A percentile compares a stretch with the other conserved stretches of the same genome.
Conservation (phyloP, 2,329 filamentous ascomycete genomes). For the Cryphonectria naterciae region DNA sequence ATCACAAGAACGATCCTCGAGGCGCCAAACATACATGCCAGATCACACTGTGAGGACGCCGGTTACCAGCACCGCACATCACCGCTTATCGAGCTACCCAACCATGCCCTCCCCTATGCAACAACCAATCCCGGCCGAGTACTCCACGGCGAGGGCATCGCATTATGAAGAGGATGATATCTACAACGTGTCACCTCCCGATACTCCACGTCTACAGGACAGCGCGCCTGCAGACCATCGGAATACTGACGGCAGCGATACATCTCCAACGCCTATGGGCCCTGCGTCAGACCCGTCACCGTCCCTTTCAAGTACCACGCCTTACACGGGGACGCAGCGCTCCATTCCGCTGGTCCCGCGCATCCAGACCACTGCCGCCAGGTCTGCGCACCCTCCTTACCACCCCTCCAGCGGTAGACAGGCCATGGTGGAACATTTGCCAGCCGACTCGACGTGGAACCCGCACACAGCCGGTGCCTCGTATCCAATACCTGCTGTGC, state of each 20-base stretch:
- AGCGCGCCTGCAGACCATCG: constrained; percentile 27
- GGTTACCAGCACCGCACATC: constrained; percentile 33
- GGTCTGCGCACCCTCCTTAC: constrained; percentile 31
- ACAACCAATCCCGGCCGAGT: constrained; percentile 17
- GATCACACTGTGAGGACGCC: constrained; percentile 19
- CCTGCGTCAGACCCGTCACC: constrained; percentile 18
- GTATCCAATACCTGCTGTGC: constrained; percentile 33
- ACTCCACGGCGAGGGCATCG: constrained; percentile 12
- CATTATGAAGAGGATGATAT: constrained; percentile 43
- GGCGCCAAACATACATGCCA: constrained; percentile 24
- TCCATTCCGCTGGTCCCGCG: constrained; percentile 30
- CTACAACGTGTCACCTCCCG: constrained; percentile 53
- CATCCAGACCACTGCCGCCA: constrained; percentile 29
- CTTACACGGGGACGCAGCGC: constrained; percentile 29
- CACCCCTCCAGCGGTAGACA: constrained; percentile 28
- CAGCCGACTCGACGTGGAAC: constrained; percentile 30
- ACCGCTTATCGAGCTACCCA: constrained; percentile 43
- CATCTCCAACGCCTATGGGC: constrained; percentile 4
- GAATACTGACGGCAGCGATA: constrained; percentile 26
- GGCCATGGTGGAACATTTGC: constrained; percentile 1
- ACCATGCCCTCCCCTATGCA: constrained; percentile 32
- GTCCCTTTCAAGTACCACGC: constrained; percentile 23
- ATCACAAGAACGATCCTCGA: constrained; percentile 7
- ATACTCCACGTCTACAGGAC: constrained; percentile 41
- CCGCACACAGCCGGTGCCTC: constrained; percentile 29